phyloP scores from a whole-genome alignment of 192 early-diverging fungal species.

The Coemansia sp. region DNA sequence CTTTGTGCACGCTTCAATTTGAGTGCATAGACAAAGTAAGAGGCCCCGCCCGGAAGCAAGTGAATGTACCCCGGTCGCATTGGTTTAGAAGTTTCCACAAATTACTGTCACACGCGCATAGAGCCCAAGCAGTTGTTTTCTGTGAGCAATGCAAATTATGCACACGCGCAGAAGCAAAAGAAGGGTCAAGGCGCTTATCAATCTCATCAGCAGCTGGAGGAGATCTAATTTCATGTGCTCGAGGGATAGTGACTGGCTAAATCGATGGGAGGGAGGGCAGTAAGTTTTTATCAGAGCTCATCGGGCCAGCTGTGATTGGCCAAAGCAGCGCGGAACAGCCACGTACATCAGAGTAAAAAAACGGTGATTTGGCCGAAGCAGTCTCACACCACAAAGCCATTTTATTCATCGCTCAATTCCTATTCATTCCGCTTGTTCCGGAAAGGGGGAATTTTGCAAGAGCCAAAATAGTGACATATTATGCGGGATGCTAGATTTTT shows the following conservation, averaged over 20 bases:
- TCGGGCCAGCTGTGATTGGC: conserved; percentile 8
- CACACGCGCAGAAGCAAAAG: conserved; percentile 2
- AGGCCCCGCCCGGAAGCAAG: background rate
- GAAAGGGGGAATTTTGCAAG: conserved; percentile 2
- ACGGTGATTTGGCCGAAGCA: background rate
- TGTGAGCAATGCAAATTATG: background rate
- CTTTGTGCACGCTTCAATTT: conserved; percentile 4
- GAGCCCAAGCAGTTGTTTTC: background rate
- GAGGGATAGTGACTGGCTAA: background rate
- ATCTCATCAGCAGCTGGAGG: background rate
- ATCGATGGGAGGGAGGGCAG: conserved; percentile 3
- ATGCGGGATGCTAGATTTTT: background rate
- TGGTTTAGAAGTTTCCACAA: conserved; percentile 4
- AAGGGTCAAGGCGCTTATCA: conserved; percentile 8
- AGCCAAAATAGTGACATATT: too few relatives aligned
- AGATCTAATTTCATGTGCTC: conserved; percentile 8
- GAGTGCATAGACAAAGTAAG: conserved; percentile 1
- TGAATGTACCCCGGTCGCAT: conserved; percentile 2
- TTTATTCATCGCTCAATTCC: conserved; percentile 6
- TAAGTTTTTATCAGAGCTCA: background rate
- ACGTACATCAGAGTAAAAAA: background rate
- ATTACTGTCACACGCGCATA: conserved; percentile 5
- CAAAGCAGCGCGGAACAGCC: background rate
- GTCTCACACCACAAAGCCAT: conserved; percentile 1
- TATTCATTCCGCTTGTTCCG: conserved; percentile 4